These are phyloP conservation scores for Chalciporus piperatus DNA, from an alignment of 768 basidiomycete species.

Conservation along the genomic window DNA sequence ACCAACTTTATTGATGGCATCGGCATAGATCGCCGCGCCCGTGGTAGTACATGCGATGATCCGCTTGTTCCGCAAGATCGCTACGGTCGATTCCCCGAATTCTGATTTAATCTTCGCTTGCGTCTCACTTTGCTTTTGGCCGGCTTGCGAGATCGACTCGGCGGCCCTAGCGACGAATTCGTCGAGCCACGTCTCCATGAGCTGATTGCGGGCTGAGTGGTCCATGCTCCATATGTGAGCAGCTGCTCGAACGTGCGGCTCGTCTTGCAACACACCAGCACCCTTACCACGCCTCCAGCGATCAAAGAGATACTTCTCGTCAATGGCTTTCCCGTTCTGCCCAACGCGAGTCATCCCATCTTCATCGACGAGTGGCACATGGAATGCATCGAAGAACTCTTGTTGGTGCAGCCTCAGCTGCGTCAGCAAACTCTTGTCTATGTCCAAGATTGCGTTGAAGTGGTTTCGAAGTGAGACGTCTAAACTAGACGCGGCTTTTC, in stretches of 20 bases:
- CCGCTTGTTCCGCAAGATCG: slow-evolving; percentile 41
- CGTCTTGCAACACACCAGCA: slow-evolving; percentile 40
- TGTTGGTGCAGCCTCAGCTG: slow-evolving; percentile 46
- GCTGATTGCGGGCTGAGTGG: slow-evolving; percentile 23
- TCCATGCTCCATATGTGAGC: slow-evolving; percentile 40
- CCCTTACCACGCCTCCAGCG: slow-evolving; percentile 44
- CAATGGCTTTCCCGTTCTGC: slow-evolving; percentile 36
- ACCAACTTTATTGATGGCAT: slow-evolving; percentile 40
- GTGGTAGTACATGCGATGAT: slow-evolving; percentile 72
- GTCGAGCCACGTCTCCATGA: slow-evolving; percentile 33
- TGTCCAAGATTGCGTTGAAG: slow-evolving; percentile 15
- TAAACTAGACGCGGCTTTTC: slow-evolving; percentile 35
- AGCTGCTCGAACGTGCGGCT: slow-evolving; percentile 25
- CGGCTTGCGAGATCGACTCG: slow-evolving; percentile 28
- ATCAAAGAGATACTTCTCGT: slow-evolving; percentile 42
- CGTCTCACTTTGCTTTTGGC: slow-evolving; percentile 35
- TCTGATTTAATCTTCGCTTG: slow-evolving; percentile 34
- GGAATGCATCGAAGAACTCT: slow-evolving; percentile 44
- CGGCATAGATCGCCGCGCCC: slow-evolving; percentile 57
- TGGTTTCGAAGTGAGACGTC: slow-evolving; percentile 18
- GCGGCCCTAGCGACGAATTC: slow-evolving; percentile 33
- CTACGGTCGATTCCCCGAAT: slow-evolving; percentile 31
- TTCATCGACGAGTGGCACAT: slow-evolving; percentile 30
- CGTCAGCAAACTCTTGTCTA: slow-evolving; percentile 31
- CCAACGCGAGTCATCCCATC: slow-evolving; percentile 50